These are phyloP conservation scores for Tetrahymena borealis DNA, from an alignment of 73 alveolate genomes.

Conservation along the genomic window DNA sequence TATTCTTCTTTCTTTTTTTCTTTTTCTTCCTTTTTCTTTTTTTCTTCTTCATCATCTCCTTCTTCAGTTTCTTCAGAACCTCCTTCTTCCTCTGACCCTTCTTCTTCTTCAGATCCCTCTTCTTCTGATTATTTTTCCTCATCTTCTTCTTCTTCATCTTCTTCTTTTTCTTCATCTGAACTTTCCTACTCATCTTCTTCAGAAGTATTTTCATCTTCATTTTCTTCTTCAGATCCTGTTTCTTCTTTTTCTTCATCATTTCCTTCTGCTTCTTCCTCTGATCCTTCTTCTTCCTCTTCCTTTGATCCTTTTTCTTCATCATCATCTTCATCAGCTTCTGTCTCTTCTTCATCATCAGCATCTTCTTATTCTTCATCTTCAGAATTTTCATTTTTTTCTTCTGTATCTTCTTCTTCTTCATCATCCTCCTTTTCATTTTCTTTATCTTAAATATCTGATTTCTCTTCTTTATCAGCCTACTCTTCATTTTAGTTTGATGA, in stretches of 20 bases:
- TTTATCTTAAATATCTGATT: background rate
- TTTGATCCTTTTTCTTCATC: background rate
- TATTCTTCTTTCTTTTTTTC: background rate
- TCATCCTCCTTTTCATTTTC: background rate
- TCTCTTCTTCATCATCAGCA: background rate
- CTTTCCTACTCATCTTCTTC: background rate
- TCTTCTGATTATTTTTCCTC: slow-evolving; percentile 14
- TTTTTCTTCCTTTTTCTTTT: background rate
- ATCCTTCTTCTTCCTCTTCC: background rate
- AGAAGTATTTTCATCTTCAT: background rate
- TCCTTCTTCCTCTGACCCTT: background rate
- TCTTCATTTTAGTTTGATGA: background rate
- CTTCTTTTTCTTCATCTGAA: background rate
- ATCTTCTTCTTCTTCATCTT: slow-evolving; percentile 36
- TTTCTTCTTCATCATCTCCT: background rate
- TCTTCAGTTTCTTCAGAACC: background rate
- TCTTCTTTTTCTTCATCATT: background rate
- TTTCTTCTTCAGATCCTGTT: background rate
- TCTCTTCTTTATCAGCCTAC: background rate
- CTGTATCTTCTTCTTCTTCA: background rate
- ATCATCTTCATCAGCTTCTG: background rate
- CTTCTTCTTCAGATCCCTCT: slow-evolving; percentile 6
- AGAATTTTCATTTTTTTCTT: background rate
- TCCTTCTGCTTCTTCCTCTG: background rate
- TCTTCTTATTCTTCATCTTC: background rate